A percentile compares a stretch with the other conserved stretches of the same genome.
phyloP scores from a whole-genome alignment of 2,329 filamentous ascomycete species.

The Sporothrix mexicana region DNA sequence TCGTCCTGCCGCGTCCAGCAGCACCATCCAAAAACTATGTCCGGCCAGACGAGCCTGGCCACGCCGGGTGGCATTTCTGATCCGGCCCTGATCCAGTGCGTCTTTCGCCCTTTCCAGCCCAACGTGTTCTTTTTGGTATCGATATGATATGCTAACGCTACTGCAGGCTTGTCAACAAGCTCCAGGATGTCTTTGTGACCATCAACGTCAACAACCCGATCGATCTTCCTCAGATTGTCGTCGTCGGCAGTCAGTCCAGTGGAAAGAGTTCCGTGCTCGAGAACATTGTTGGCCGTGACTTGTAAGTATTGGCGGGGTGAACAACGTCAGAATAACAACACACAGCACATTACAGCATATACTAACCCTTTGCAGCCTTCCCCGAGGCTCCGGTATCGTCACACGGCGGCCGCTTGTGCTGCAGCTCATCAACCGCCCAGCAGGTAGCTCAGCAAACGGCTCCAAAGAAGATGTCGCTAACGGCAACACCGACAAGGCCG shows the following conservation, averaged over 20 bases:
- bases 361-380: conserved; percentile 65
- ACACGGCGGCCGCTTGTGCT: conserved; percentile 94
- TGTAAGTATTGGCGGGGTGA: conserved; percentile 68
- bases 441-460: conserved; percentile 72
- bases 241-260: conserved; percentile 97
- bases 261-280: conserved; percentile 99
- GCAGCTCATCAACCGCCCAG: conserved; percentile 91
- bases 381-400: conserved; percentile 96
- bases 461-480: conserved; percentile 68
- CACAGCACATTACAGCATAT: neutral
- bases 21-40: conserved; percentile 31
- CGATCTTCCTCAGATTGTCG: conserved; percentile 96
- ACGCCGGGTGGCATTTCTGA: conserved; percentile 41
- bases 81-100: conserved; percentile 41
- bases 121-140: neutral
- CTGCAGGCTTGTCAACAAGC: conserved; percentile 87
- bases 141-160: conserved; percentile 21
- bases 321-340: neutral
- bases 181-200: conserved; percentile 98
- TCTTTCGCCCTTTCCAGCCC: neutral
- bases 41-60: conserved; percentile 33
- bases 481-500: conserved; percentile 75
- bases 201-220: conserved; percentile 99
- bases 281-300: conserved; percentile 98
- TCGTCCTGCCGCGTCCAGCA: conserved; percentile 2